These are phyloP conservation scores for Chlorella sp. DNA, from an alignment of 139 green algal genomes.

Conservation along the genomic window DNA sequence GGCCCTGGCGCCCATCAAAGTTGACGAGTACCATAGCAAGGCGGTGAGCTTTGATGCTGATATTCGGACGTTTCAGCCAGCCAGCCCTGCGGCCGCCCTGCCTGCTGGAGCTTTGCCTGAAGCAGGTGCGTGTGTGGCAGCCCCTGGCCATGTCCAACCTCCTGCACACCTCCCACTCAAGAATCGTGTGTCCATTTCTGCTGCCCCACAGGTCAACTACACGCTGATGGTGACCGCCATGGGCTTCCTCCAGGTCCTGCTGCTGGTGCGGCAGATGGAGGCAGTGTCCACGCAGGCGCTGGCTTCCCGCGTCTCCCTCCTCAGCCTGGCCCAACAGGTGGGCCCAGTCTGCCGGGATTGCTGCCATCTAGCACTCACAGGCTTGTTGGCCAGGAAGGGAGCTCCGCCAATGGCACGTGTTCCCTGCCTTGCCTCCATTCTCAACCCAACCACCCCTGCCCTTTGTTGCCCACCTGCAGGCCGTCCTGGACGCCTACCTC, in stretches of 20 bases:
- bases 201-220: conserved; percentile 66
- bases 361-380: too few relatives aligned
- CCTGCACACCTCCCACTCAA: background rate
- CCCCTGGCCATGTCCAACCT: background rate
- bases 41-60: conserved; percentile 25
- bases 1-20: conserved; percentile 57
- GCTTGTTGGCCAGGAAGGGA: too few relatives aligned
- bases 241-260: conserved; percentile 63
- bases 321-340: conserved; percentile 66
- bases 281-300: conserved; percentile 50
- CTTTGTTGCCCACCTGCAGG: conserved; percentile 49
- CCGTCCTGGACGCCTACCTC: conserved; percentile 89
- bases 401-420: too few relatives aligned
- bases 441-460: background rate
- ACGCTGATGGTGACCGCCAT: conserved; percentile 73
- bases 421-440: background rate
- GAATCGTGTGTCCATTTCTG: background rate
- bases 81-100: too few relatives aligned
- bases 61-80: too few relatives aligned
- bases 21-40: conserved; percentile 81
- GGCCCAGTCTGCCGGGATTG: too few relatives aligned
- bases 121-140: too few relatives aligned
- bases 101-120: too few relatives aligned
- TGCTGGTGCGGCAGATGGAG: conserved; percentile 86
- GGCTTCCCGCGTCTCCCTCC: conserved; percentile 74